A percentile compares a stretch with the other conserved stretches of the same genome.
These are phyloP conservation scores for Colletotrichum gigasporum DNA, from an alignment of 2,329 filamentous ascomycete genomes.

Conservation along the genomic window DNA sequence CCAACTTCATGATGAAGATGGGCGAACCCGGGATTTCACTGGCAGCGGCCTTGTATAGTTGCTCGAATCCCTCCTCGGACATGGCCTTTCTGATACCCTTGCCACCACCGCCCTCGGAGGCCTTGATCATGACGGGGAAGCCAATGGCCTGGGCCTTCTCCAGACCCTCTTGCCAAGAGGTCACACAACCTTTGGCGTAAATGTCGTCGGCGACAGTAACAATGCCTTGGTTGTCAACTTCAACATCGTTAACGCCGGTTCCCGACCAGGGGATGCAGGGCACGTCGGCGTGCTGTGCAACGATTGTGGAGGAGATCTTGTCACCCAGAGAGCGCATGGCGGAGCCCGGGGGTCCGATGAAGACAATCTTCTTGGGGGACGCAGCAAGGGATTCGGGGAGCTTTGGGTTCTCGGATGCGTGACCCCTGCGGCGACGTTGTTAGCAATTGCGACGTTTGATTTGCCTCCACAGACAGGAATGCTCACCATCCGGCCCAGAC, in stretches of 20 bases:
- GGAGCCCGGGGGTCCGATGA: slow-evolving; percentile 96
- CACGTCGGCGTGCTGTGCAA: slow-evolving; percentile 94
- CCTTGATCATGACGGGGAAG: slow-evolving; percentile 99
- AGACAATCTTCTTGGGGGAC: slow-evolving; percentile 98
- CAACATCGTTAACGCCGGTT: slow-evolving; percentile 85
- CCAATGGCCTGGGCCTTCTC: slow-evolving; percentile 88
- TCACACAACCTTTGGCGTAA: slow-evolving; percentile 91
- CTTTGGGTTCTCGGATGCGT: slow-evolving; percentile 98
- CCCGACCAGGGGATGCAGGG: slow-evolving; percentile 99
- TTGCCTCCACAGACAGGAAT: background rate
- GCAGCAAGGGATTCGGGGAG: slow-evolving; percentile 95
- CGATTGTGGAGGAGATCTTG: slow-evolving; percentile 99
- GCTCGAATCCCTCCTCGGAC: slow-evolving; percentile 83
- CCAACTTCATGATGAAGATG: slow-evolving; percentile 99
- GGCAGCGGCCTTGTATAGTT: slow-evolving; percentile 93
- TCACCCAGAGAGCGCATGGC: slow-evolving; percentile 99
- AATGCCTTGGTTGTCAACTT: slow-evolving; percentile 82
- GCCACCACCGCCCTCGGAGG: slow-evolving; percentile 98
- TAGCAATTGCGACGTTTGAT: slow-evolving; percentile 3
- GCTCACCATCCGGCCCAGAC: slow-evolving; percentile 98
- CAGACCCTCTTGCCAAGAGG: slow-evolving; percentile 89
- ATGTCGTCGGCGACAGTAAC: slow-evolving; percentile 89
- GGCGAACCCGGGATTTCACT: slow-evolving; percentile 98
- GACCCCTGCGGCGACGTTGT: slow-evolving; percentile 71
- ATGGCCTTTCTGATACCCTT: slow-evolving; percentile 98